Evolutionary conservation across 2,329 filamentous ascomycete species (phyloP).

Genomic region (Pseudopyricularia javanii): DNA sequence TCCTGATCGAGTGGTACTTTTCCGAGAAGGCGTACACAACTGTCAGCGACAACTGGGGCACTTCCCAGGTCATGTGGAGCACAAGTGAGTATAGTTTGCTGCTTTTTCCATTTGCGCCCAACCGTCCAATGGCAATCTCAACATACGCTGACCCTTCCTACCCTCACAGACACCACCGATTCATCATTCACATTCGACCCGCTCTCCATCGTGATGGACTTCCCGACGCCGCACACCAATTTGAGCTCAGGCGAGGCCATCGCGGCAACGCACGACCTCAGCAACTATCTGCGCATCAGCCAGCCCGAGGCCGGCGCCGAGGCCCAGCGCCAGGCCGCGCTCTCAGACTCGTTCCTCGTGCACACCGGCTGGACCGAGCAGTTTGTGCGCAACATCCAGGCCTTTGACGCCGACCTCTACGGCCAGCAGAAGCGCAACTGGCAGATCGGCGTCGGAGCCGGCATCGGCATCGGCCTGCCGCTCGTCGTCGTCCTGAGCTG

Average conservation of each 20-base stretch:
- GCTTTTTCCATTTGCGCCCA: not conserved
- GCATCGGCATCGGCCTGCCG: constrained; percentile 3
- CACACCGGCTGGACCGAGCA: constrained; percentile 2
- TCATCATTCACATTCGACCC: constrained; percentile 2
- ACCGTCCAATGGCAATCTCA: too few relatives aligned
- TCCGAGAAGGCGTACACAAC: not conserved
- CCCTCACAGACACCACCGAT: constrained; percentile 1
- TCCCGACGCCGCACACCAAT: constrained; percentile 1
- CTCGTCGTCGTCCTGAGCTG: not conserved
- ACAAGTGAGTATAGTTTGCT: not conserved
- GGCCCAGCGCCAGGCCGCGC: not conserved
- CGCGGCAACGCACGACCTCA: constrained; percentile 1
- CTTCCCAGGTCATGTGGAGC: constrained; percentile 2
- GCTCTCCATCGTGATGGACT: not conserved
- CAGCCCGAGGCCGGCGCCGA: not conserved
- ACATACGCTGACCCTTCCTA: not conserved
- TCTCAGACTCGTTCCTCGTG: constrained; percentile 3
- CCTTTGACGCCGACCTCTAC: constrained; percentile 1
- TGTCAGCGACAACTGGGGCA: not conserved
- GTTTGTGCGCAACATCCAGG: constrained; percentile 1
- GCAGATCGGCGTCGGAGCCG: constrained; percentile 3
- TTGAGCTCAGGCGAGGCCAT: not conserved
- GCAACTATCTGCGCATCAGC: constrained; percentile 4
- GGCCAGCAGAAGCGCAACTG: constrained; percentile 4
- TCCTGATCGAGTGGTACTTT: constrained; percentile 3